These are phyloP conservation scores for Salvia hispanica DNA, from an alignment of 257 asterid species.

Conservation along the genomic window DNA sequence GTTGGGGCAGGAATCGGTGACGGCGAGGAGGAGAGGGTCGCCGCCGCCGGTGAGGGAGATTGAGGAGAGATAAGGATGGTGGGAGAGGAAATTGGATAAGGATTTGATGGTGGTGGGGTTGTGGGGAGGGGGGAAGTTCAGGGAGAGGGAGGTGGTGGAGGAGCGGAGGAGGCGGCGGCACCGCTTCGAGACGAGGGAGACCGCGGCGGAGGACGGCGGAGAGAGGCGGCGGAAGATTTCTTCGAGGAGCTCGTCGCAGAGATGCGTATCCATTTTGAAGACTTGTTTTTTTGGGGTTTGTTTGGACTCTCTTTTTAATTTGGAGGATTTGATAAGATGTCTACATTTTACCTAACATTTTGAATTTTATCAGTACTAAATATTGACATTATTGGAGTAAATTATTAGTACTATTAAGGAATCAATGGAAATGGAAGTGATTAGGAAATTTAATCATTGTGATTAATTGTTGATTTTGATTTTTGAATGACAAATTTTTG, in stretches of 20 bases:
- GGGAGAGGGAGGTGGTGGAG: constrained; percentile 62
- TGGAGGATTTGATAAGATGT: constrained; percentile 1
- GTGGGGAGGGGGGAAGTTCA: constrained; percentile 43
- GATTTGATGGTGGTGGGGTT: constrained; percentile 37
- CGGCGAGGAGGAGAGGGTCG: constrained; percentile 39
- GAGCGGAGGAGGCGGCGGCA: constrained; percentile 73
- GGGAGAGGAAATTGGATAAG: constrained; percentile 49
- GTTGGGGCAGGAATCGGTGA: constrained; percentile 58
- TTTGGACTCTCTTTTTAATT: neutral
- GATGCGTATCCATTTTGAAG: constrained; percentile 55
- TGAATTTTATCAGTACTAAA: neutral
- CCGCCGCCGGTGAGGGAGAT: constrained; percentile 44
- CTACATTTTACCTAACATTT: constrained; percentile 11
- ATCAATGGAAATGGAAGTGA: neutral
- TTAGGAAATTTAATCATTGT: neutral
- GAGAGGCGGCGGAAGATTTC: constrained; percentile 85
- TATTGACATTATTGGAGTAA: neutral
- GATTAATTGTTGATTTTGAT: neutral
- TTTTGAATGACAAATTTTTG: neutral
- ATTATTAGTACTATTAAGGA: neutral
- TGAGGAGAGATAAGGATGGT: constrained; percentile 56
- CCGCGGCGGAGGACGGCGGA: constrained; percentile 56
- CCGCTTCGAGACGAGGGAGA: constrained; percentile 68
- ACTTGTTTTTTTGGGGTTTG: neutral
- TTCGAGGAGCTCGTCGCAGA: constrained; percentile 80